A percentile compares a stretch with the other conserved stretches of the same genome.
phyloP scores from a whole-genome alignment of 225 moss, liverwort and hornwort species.

The Physcomitrellopsis africana region DNA sequence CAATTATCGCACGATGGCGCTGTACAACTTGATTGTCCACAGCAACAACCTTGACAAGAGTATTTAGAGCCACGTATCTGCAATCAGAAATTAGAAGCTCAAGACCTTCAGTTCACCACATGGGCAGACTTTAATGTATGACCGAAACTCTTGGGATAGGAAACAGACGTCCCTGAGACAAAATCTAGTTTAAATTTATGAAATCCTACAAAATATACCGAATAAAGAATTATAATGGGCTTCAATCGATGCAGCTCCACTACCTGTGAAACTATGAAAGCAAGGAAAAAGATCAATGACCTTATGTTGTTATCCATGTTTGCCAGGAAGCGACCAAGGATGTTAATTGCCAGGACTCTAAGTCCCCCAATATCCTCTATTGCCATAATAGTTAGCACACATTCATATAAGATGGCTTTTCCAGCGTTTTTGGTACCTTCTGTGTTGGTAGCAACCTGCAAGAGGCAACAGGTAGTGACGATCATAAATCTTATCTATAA shows the following conservation, averaged over 20 bases:
- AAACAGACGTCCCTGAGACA: constrained; percentile 2
- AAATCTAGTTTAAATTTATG: constrained; percentile 6
- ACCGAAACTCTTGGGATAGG: constrained; percentile 15
- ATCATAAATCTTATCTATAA: constrained; percentile 14
- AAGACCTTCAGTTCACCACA: constrained; percentile 22
- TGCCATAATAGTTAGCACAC: constrained; percentile 92
- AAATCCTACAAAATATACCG: not conserved
- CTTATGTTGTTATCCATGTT: constrained; percentile 92
- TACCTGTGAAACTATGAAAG: constrained; percentile 3
- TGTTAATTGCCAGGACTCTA: constrained; percentile 87
- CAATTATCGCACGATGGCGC: constrained; percentile 83
- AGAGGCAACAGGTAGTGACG: constrained; percentile 18
- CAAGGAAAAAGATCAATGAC: constrained; percentile 45
- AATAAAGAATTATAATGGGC: constrained; percentile 9
- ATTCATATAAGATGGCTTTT: constrained; percentile 98
- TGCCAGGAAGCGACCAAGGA: constrained; percentile 89
- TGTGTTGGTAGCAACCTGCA: constrained; percentile 95
- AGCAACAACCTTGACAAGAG: constrained; percentile 85
- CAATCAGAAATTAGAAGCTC: constrained; percentile 16
- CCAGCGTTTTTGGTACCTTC: constrained; percentile 94
- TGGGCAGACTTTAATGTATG: constrained; percentile 1
- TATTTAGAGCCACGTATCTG: constrained; percentile 96
- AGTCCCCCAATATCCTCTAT: constrained; percentile 94
- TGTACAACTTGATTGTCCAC: constrained; percentile 94
- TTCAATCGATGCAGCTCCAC: constrained; percentile 18